Conservation (phyloP, 352 stramenopile species). For the Phytophthora megakarya region DNA sequence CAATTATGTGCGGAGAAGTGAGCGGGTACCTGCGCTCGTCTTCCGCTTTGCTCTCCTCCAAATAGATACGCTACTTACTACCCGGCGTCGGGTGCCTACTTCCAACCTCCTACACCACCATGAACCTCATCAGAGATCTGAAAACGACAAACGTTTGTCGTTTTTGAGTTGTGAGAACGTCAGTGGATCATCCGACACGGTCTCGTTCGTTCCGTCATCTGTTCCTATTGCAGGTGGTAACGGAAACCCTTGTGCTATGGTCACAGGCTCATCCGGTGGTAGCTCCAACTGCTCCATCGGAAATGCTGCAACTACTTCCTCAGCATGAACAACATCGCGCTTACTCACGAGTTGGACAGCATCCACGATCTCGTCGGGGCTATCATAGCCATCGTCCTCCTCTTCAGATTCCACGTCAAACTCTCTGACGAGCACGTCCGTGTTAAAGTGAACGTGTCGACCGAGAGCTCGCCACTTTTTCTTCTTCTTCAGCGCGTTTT, state of each 20-base stretch:
- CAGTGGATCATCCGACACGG: constrained; percentile 30
- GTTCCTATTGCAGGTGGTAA: constrained; percentile 9
- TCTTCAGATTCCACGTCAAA: constrained; percentile 69
- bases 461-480: constrained; percentile 35
- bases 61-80: constrained; percentile 53
- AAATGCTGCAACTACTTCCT: constrained; percentile 37
- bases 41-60: constrained; percentile 25
- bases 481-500: constrained; percentile 41
- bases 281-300: constrained; percentile 39
- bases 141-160: constrained; percentile 47
- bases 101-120: background rate
- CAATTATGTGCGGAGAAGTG: constrained; percentile 28
- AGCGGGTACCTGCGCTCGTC: constrained; percentile 16
- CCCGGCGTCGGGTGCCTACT: constrained; percentile 22
- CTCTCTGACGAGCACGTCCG: constrained; percentile 48
- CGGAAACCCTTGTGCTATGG: constrained; percentile 13
- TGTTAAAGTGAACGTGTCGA: constrained; percentile 53
- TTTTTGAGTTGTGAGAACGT: constrained; percentile 44
- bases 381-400: constrained; percentile 45
- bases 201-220: constrained; percentile 2
- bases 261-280: constrained; percentile 8
- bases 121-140: constrained; percentile 33
- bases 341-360: constrained; percentile 47
- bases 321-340: constrained; percentile 38
- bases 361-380: constrained; percentile 51